Conservation (phyloP, 1,139 yeast species). For the Pichia sp. region DNA sequence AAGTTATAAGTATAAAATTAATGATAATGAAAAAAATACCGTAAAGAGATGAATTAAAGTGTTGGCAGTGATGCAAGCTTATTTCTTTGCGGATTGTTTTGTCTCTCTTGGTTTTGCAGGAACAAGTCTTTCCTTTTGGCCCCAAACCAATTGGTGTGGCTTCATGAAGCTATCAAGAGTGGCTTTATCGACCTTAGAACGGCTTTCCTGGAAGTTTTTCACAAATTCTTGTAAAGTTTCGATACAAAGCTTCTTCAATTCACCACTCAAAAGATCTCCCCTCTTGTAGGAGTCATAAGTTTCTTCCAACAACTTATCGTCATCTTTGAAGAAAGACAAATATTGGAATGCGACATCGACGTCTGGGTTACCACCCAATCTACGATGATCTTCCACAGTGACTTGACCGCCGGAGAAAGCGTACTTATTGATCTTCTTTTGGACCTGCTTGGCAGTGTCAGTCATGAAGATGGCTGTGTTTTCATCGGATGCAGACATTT, state of each 20-base stretch:
- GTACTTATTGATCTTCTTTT: constrained; percentile 91
- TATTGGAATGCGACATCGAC: constrained; percentile 95
- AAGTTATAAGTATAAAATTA: not conserved
- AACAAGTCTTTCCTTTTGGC: constrained; percentile 64
- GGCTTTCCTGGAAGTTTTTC: constrained; percentile 71
- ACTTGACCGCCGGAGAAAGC: constrained; percentile 96
- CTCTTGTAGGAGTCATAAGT: constrained; percentile 63
- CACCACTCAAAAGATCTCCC: constrained; percentile 88
- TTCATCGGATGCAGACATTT: constrained; percentile 91
- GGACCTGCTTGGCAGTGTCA: constrained; percentile 87
- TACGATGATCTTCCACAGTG: constrained; percentile 84
- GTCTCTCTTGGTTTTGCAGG: constrained; percentile 55
- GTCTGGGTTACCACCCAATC: constrained; percentile 89
- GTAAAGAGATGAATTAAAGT: not conserved
- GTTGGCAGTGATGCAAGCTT: not conserved
- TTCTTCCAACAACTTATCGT: constrained; percentile 69
- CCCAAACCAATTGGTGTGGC: constrained; percentile 77
- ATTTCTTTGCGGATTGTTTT: constrained; percentile 25
- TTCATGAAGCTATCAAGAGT: constrained; percentile 71
- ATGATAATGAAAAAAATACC: not conserved
- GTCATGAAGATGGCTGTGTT: constrained; percentile 87
- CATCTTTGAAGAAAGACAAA: constrained; percentile 80
- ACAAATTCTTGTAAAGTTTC: constrained; percentile 76
- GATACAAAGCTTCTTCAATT: constrained; percentile 86
- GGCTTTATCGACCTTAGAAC: constrained; percentile 64